Evolutionary conservation across 768 basidiomycete genomes (phyloP).

Genomic region (Trametes coccinea): DNA sequence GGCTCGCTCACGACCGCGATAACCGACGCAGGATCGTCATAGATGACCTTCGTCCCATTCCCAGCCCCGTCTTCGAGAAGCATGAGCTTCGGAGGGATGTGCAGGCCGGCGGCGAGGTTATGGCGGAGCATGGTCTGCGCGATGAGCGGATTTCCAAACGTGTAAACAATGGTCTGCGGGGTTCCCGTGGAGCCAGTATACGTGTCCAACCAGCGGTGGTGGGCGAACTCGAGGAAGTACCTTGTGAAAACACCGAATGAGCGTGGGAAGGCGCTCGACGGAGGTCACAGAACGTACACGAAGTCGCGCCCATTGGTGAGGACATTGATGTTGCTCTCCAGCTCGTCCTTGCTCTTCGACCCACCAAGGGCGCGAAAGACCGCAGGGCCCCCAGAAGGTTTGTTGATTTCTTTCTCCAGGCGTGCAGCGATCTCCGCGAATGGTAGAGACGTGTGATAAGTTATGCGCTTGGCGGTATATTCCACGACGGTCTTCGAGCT

Average conservation of each 20-base stretch:
- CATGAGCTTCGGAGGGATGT: slow-evolving; percentile 49
- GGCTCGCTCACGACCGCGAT: slow-evolving; percentile 33
- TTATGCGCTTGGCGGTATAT: slow-evolving; percentile 43
- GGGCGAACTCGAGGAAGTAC: slow-evolving; percentile 12
- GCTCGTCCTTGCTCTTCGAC: slow-evolving; percentile 36
- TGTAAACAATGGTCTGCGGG: slow-evolving; percentile 40
- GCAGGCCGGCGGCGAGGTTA: slow-evolving; percentile 42
- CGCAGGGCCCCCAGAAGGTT: slow-evolving; percentile 33
- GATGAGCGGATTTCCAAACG: slow-evolving; percentile 52
- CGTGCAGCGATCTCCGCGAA: slow-evolving; percentile 44
- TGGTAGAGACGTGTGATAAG: slow-evolving; percentile 42
- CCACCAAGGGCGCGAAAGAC: slow-evolving; percentile 29
- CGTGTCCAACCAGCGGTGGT: slow-evolving; percentile 18
- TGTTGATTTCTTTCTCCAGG: slow-evolving; percentile 45
- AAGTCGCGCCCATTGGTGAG: slow-evolving; percentile 42
- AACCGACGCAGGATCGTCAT: slow-evolving; percentile 50
- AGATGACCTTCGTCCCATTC: slow-evolving; percentile 43
- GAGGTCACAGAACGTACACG: slow-evolving; percentile 37
- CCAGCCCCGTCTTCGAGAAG: slow-evolving; percentile 42
- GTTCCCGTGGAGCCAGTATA: slow-evolving; percentile 4
- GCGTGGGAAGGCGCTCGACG: no score
- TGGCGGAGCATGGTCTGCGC: slow-evolving; percentile 46
- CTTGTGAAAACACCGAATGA: neutral
- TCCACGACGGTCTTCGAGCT: slow-evolving; percentile 14
- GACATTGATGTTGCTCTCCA: slow-evolving; percentile 36